These are phyloP conservation scores for Pythium dissimile DNA, from an alignment of 352 stramenopile species.

Conservation along the genomic window DNA sequence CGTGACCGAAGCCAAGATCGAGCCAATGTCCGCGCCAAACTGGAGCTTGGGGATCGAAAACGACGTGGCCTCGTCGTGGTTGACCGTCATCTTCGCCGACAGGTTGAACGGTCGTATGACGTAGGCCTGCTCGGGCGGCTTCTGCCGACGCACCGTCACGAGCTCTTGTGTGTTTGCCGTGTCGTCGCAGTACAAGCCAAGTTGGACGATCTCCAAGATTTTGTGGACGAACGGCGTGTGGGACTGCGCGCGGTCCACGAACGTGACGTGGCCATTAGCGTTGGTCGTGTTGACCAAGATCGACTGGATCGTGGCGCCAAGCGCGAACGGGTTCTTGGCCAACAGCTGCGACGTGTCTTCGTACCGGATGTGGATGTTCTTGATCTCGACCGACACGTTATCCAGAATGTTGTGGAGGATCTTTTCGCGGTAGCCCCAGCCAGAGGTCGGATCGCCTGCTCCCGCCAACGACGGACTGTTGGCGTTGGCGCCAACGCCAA, in stretches of 20 bases:
- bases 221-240: conserved; percentile 83
- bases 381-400: conserved; percentile 80
- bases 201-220: conserved; percentile 50
- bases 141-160: conserved; percentile 17
- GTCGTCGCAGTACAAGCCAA: conserved; percentile 68
- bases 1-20: conserved; percentile 60
- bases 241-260: conserved; percentile 72
- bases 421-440: conserved; percentile 76
- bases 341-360: conserved; percentile 70
- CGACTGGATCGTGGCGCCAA: conserved; percentile 75
- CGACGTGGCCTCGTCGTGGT: conserved; percentile 65
- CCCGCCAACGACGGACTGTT: neutral
- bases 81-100: conserved; percentile 71
- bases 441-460: conserved; percentile 46
- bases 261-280: conserved; percentile 72
- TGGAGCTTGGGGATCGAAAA: conserved; percentile 69
- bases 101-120: conserved; percentile 75
- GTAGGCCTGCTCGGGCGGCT: conserved; percentile 39
- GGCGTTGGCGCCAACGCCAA: neutral
- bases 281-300: conserved; percentile 74
- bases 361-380: conserved; percentile 81
- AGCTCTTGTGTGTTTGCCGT: conserved; percentile 27
- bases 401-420: conserved; percentile 83
- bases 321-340: conserved; percentile 49
- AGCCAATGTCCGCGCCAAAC: conserved; percentile 64